A percentile compares a stretch with the other conserved stretches of the same genome.
Conservation (phyloP, 2,329 filamentous ascomycete genomes). For the Talaromyces sp. region DNA sequence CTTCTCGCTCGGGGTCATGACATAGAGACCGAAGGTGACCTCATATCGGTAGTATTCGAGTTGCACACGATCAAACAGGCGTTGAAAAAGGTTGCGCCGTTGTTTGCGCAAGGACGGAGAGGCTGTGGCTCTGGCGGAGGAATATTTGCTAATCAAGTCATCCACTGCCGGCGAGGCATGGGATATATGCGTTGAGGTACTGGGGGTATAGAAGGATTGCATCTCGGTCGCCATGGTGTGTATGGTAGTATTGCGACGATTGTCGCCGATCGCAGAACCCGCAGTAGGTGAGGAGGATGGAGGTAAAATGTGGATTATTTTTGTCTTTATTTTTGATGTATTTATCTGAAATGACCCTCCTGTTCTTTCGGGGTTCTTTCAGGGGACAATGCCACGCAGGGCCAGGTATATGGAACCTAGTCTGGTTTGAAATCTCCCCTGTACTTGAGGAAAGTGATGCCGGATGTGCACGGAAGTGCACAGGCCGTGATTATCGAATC, state of each 20-base stretch:
- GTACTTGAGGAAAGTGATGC: not conserved
- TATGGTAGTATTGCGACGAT: not conserved
- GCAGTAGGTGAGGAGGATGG: not conserved
- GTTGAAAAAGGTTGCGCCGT: slow-evolving; percentile 31
- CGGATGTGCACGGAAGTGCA: not conserved
- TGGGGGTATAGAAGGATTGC: slow-evolving; percentile 38
- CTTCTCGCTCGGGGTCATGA: slow-evolving; percentile 49
- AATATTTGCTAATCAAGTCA: slow-evolving; percentile 38
- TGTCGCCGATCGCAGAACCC: slow-evolving; percentile 3
- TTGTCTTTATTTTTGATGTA: not conserved
- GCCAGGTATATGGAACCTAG: not conserved
- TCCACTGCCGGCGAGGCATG: slow-evolving; percentile 36
- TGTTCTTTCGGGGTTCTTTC: too few relatives aligned
- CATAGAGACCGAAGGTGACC: slow-evolving; percentile 49
- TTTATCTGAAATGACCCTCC: not conserved
- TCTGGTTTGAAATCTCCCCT: slow-evolving; percentile 2
- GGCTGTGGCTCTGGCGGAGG: slow-evolving; percentile 24
- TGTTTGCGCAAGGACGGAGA: slow-evolving; percentile 16
- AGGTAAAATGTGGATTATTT: too few relatives aligned
- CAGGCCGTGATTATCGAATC: not conserved
- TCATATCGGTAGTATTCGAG: slow-evolving; percentile 52
- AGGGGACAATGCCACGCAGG: too few relatives aligned
- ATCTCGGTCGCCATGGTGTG: slow-evolving; percentile 36
- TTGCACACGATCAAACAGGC: slow-evolving; percentile 35
- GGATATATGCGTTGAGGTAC: slow-evolving; percentile 32